Base-by-base conservation (phyloP, 179 eudicot genomes). In the Silene noctiflora region DNA sequence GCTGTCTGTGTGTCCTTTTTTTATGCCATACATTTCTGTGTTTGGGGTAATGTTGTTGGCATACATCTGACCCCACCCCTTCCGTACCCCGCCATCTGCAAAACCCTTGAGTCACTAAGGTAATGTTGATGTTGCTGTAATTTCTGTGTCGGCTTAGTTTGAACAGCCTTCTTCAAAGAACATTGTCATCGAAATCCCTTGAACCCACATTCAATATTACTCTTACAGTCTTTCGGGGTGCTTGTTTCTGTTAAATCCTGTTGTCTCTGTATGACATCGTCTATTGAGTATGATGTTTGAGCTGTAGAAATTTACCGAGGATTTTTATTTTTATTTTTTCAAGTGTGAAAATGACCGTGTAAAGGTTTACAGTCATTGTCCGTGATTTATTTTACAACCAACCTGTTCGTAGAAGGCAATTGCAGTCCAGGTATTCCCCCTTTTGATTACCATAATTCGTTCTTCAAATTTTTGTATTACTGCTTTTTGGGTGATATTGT, bases 301-400 rank as follows among this genome's bases (percentile, higher is more conserved):
- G 55, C 19, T 65, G 71, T 39, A 71, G 63, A 17, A 14, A 20
- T 71, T 53, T 44, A 17, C 22, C 29, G 8, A 53, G 6, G 59
- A 11, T 65, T 67, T 27, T 59, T 66, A 1, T 29, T 62, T 53
- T 53, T 42, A 13, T 1, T 42, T 17, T 8, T 77, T 42, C n/a
- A 20, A 69, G 31, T 39, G 12, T 33, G 68, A 33, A 20, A 53
- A 21, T 35, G 35, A 46, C 61, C n/a, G 3, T 70, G 61, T 24
- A 24, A 67, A 24, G 59, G 33, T 59, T 44, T 84, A 84, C 94
- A 93, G 99, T 96, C 46, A 84, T 77, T 73, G 92, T 89, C 78
- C 98, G 88, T 58, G 99, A 96, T 83, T 80, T 93, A 65, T 96
- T 93, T 83, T 93, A 93, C 90, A 91, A 93, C 81, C 98, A 96